Percentiles rank a stretch among this genome's conserved stretches.
These are phyloP conservation scores for Rhododendron williamsianum DNA, from an alignment of 148 eudicot genomes.

Conservation along the genomic window DNA sequence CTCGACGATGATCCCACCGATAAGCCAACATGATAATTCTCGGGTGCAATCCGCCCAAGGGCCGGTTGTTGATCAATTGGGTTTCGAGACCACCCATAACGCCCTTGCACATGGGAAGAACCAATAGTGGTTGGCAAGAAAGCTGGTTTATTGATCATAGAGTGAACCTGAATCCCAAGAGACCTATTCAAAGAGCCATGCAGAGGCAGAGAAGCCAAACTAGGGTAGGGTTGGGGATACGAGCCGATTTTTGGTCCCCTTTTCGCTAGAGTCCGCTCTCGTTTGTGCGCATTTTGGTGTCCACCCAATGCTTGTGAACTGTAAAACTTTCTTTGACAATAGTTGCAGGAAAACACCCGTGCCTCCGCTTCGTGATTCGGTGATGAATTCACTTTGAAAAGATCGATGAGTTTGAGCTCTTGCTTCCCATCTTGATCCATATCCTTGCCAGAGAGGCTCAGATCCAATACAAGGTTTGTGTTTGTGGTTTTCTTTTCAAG, in stretches of 20 bases:
- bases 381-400: constrained; percentile 10
- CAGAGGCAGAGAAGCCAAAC: constrained; percentile 37
- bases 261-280: constrained; percentile 59
- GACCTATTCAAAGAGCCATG: constrained; percentile 34
- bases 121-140: not conserved
- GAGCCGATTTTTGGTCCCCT: constrained; percentile 20
- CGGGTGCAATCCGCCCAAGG: constrained; percentile 42
- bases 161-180: constrained; percentile 42
- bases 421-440: constrained; percentile 15
- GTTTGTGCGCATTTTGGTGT: constrained; percentile 88
- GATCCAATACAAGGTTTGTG: constrained; percentile 38
- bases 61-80: constrained; percentile 53
- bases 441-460: constrained; percentile 42
- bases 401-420: constrained; percentile 31
- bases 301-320: constrained; percentile 97
- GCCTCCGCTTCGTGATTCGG: constrained; percentile 36
- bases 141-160: constrained; percentile 36
- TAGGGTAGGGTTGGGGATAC: constrained; percentile 18
- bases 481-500: not conserved
- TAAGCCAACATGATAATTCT: constrained; percentile 5
- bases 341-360: constrained; percentile 73
- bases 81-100: constrained; percentile 42
- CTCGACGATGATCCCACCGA: constrained; percentile 18
- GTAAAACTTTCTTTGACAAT: constrained; percentile 75
- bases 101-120: constrained; percentile 22